A percentile compares a stretch with the other conserved stretches of the same genome.
Conservation (phyloP, 176 grass and related monocot species). For the Saccharum spontaneum region DNA sequence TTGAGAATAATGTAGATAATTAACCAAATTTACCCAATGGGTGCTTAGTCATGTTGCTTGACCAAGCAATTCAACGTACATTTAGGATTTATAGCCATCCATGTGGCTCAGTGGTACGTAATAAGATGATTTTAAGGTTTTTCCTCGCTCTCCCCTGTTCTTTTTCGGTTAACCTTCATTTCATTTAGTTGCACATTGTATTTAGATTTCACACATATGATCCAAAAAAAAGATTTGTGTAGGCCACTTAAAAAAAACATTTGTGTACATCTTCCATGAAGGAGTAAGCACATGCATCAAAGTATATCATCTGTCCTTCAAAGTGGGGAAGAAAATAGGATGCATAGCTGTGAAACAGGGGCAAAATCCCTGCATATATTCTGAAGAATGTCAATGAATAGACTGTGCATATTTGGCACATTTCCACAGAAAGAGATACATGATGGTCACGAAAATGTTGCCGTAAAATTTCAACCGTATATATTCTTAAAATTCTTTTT, state of each 20-base stretch:
- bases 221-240: not conserved
- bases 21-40: not conserved
- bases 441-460: not conserved
- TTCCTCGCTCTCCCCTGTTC: not conserved
- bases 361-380: not conserved
- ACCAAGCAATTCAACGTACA: not conserved
- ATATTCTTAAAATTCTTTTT: conserved; percentile 14
- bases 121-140: not conserved
- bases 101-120: not conserved
- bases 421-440: conserved; percentile 13
- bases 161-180: not conserved
- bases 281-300: too few relatives aligned
- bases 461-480: not conserved
- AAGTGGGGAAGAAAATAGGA: not conserved
- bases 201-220: not conserved
- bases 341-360: not conserved
- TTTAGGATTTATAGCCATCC: not conserved
- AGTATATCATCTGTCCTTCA: not conserved
- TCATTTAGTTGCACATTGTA: not conserved
- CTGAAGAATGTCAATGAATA: conserved; percentile 6
- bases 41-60: not conserved
- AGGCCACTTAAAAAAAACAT: not conserved
- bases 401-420: not conserved
- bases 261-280: not conserved
- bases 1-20: not conserved